Evolutionary conservation across 1,139 yeast genomes (phyloP).

Genomic region (Blastobotrys arbuscula): DNA sequence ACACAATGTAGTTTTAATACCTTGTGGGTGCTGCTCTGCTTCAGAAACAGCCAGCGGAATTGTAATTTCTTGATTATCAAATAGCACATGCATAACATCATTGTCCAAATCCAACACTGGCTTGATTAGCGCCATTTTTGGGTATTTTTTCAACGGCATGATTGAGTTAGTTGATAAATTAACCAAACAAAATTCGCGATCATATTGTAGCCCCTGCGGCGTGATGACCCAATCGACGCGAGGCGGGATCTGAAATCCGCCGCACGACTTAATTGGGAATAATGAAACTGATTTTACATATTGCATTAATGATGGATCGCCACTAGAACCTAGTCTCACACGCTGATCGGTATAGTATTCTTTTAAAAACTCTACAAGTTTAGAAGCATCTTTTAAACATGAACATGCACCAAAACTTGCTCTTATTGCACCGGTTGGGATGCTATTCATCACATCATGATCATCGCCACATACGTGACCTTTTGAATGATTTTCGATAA

Average conservation of each 20-base stretch:
- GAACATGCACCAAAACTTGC: slow-evolving; percentile 41
- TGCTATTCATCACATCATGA: slow-evolving; percentile 35
- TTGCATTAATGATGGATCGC: slow-evolving; percentile 3
- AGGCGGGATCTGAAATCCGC: slow-evolving; percentile 30
- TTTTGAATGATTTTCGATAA: slow-evolving; percentile 26
- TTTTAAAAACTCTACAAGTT: slow-evolving; percentile 25
- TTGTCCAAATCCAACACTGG: slow-evolving; percentile 26
- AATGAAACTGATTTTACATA: slow-evolving; percentile 7
- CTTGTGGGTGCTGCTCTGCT: slow-evolving; percentile 12
- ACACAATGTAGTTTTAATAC: slow-evolving; percentile 13
- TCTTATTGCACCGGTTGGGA: slow-evolving; percentile 39
- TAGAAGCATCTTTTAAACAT: slow-evolving; percentile 31
- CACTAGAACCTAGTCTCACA: not conserved
- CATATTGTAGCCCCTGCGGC: slow-evolving; percentile 35
- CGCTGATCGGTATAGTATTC: slow-evolving; percentile 24
- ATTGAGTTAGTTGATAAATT: slow-evolving; percentile 27
- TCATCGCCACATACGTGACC: slow-evolving; percentile 42
- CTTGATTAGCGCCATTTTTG: slow-evolving; percentile 33
- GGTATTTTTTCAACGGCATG: slow-evolving; percentile 32
- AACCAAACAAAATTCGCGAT: slow-evolving; percentile 37
- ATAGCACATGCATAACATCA: slow-evolving; percentile 1
- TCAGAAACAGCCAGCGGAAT: slow-evolving; percentile 14
- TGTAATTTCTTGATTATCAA: not conserved
- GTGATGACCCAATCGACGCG: slow-evolving; percentile 30
- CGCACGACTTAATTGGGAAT: slow-evolving; percentile 41